phyloP scores from a whole-genome alignment of 208 protist species.

The Leishmania guyanensis region DNA sequence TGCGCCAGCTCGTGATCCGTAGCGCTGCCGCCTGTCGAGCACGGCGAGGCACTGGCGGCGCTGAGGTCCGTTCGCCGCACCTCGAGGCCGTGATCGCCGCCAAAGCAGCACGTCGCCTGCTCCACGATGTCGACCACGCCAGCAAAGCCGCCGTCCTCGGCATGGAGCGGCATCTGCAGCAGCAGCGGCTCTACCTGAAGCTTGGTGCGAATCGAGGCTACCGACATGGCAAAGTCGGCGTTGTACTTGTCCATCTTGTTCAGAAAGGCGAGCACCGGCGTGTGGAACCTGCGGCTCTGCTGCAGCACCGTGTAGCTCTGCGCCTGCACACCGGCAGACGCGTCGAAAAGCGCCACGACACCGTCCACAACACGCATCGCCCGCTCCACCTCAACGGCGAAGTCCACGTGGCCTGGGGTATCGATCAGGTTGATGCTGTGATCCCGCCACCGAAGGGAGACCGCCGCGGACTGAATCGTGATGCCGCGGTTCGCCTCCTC shows the following conservation, averaged over 20 bases:
- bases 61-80: conserved; percentile 28
- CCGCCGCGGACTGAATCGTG: conserved; percentile 95
- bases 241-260: conserved; percentile 98
- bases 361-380: conserved; percentile 97
- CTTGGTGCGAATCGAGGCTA: conserved; percentile 79
- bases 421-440: conserved; percentile 95
- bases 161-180: conserved; percentile 89
- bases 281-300: conserved; percentile 82
- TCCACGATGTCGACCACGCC: conserved; percentile 90
- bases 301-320: conserved; percentile 91
- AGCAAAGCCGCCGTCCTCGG: conserved; percentile 74
- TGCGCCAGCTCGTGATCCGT: conserved; percentile 42
- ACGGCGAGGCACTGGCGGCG: neutral
- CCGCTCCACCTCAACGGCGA: conserved; percentile 97
- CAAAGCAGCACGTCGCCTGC: conserved; percentile 67
- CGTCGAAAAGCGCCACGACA: conserved; percentile 96
- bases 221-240: conserved; percentile 73
- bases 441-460: conserved; percentile 89
- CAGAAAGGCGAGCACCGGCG: conserved; percentile 91
- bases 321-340: conserved; percentile 94
- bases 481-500: conserved; percentile 97
- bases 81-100: conserved; percentile 55
- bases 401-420: conserved; percentile 97
- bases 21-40: neutral
- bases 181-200: conserved; percentile 83